A percentile compares a stretch with the other conserved stretches of the same genome.
Evolutionary conservation across 2,329 filamentous ascomycete species (phyloP).

Genomic region (Stemphylium vesicarium): DNA sequence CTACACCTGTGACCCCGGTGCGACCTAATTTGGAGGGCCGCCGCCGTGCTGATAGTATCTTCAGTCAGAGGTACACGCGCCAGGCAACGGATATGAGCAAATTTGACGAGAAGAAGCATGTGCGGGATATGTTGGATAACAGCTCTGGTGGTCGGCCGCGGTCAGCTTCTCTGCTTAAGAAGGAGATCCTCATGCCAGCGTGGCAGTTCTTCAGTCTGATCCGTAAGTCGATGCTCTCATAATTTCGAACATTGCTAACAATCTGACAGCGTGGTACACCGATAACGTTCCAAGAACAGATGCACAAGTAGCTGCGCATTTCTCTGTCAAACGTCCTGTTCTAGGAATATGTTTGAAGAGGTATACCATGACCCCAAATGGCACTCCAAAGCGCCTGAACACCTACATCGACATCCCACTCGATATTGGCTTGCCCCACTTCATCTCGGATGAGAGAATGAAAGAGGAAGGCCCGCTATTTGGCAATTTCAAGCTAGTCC

Average conservation of each 20-base stretch:
- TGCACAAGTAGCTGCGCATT: slow-evolving; percentile 85
- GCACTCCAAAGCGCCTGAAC: slow-evolving; percentile 72
- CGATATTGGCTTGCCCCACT: slow-evolving; percentile 82
- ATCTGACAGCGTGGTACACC: slow-evolving; percentile 78
- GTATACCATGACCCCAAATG: slow-evolving; percentile 76
- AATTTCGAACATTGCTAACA: slow-evolving; percentile 18
- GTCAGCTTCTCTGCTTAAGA: slow-evolving; percentile 58
- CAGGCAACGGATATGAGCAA: slow-evolving; percentile 57
- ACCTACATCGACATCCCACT: slow-evolving; percentile 92
- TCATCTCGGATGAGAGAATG: slow-evolving; percentile 80
- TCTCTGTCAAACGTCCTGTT: slow-evolving; percentile 80
- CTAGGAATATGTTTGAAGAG: slow-evolving; percentile 93
- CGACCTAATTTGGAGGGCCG: slow-evolving; percentile 42
- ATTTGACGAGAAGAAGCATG: slow-evolving; percentile 57
- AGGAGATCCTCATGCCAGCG: slow-evolving; percentile 92
- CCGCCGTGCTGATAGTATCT: slow-evolving; percentile 57
- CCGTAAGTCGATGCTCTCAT: slow-evolving; percentile 61
- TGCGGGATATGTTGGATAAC: slow-evolving; percentile 48
- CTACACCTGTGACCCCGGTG: slow-evolving; percentile 32
- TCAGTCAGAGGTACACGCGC: slow-evolving; percentile 52
- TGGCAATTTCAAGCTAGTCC: slow-evolving; percentile 89
- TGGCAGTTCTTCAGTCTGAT: slow-evolving; percentile 98
- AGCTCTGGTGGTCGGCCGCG: slow-evolving; percentile 43
- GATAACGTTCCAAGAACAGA: slow-evolving; percentile 69
- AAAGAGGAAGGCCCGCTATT: slow-evolving; percentile 71